Conservation (phyloP, 164 flowering plant species). For the Dillenia turbinata region DNA sequence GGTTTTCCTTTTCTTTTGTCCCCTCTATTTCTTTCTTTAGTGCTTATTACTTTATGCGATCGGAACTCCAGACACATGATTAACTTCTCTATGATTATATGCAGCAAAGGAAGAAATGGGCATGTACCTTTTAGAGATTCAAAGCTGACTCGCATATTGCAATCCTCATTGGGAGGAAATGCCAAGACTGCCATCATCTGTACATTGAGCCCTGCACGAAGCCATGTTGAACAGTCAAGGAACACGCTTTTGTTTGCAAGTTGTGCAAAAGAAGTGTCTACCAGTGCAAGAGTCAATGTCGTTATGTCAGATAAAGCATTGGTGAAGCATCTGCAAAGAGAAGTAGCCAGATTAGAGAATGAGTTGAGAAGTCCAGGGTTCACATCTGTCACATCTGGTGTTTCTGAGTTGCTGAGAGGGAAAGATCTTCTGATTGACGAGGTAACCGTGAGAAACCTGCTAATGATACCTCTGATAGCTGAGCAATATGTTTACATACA, state of each 20-base stretch:
- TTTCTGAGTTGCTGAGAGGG: slow-evolving; percentile 47
- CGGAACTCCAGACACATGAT: too few relatives aligned
- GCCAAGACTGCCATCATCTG: slow-evolving; percentile 95
- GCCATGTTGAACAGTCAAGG: slow-evolving; percentile 91
- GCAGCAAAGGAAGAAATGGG: slow-evolving; percentile 85
- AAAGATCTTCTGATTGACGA: slow-evolving; percentile 86
- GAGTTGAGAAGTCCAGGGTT: slow-evolving; percentile 49
- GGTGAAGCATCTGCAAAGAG: slow-evolving; percentile 83
- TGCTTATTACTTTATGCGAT: too few relatives aligned
- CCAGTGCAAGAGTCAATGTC: slow-evolving; percentile 80
- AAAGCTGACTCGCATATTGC: slow-evolving; percentile 92
- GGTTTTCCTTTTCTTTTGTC: too few relatives aligned
- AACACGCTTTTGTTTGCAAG: slow-evolving; percentile 90
- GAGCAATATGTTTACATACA: too few relatives aligned
- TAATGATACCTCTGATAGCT: too few relatives aligned
- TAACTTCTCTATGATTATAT: slow-evolving; percentile 1
- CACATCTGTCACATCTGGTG: slow-evolving; percentile 23
- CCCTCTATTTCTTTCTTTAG: too few relatives aligned
- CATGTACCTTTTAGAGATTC: slow-evolving; percentile 94
- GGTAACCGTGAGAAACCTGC: slow-evolving; percentile 31
- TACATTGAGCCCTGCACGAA: slow-evolving; percentile 88
- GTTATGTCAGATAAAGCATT: slow-evolving; percentile 90
- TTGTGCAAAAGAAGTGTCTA: slow-evolving; percentile 87
- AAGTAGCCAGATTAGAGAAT: slow-evolving; percentile 67
- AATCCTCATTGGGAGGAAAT: slow-evolving; percentile 87